These are phyloP conservation scores for Petunia hybrid DNA, from an alignment of 305 asterid species.

Conservation along the genomic window DNA sequence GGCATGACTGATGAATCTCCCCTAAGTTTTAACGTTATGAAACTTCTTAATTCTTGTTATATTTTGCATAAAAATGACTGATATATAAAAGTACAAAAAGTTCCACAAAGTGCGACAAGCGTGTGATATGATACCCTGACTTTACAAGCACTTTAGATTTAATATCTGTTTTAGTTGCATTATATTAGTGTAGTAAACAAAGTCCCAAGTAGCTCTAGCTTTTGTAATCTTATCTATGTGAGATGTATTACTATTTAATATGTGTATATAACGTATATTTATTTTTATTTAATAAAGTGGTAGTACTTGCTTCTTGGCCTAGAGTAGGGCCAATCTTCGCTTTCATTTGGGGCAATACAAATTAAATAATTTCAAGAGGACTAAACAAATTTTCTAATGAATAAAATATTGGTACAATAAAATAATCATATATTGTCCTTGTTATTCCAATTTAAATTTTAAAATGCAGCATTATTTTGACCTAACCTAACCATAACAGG, in stretches of 20 bases:
- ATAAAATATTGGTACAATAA: conserved; percentile 31
- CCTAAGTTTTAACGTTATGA: not conserved
- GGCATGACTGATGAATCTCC: not conserved
- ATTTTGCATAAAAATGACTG: not conserved
- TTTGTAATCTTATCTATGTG: conserved; percentile 46
- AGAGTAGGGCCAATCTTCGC: conserved; percentile 56
- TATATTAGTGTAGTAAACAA: conserved; percentile 17
- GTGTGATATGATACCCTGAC: conserved; percentile 57
- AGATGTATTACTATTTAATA: conserved; percentile 23
- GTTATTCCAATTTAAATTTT: conserved; percentile 44
- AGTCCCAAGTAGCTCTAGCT: conserved; percentile 14
- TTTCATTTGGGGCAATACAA: conserved; percentile 51
- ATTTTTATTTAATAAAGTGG: conserved; percentile 13
- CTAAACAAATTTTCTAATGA: conserved; percentile 36
- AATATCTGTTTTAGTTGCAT: conserved; percentile 25
- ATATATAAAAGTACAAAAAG: conserved; percentile 29
- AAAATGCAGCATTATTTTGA: conserved; percentile 48
- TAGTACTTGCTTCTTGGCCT: conserved; percentile 30
- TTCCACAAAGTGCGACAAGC: conserved; percentile 61
- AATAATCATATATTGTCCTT: conserved; percentile 32
- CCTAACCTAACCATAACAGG: conserved; percentile 47
- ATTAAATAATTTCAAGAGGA: conserved; percentile 8
- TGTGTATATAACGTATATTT: not conserved
- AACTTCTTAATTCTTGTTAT: not conserved
- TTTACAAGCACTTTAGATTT: conserved; percentile 45